Base-by-base conservation (phyloP, 2,329 filamentous ascomycete species). In the Pyrenophora teres region DNA sequence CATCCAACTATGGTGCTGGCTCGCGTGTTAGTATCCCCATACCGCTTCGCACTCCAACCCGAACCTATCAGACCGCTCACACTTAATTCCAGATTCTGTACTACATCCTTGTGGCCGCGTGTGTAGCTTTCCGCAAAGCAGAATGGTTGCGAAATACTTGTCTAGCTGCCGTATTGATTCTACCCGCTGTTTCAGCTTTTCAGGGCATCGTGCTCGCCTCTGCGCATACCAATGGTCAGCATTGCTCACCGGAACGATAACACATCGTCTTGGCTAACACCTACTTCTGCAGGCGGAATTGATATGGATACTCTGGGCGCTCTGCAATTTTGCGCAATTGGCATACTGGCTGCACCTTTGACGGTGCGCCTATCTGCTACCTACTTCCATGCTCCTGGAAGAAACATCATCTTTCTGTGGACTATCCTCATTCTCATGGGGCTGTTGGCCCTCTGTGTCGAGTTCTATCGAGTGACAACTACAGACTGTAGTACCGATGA, bases 261-360 rank as follows among this genome's bases (percentile, higher is more conserved):
- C 33, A 48, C 50, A 56, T 45, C 37, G 25, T 16, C 54, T 30
- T 37, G 36, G 45, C 37, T 53, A 61, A 51, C 60, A 48, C 18
- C 40, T 46, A 33, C 23, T 27, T 27, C 31, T 47, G 49, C 52
- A 87, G 85, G 75, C 44, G 85, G 83, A 12, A 80, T 87, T 12
- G 86, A 88, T 61, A 83, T 89, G 80, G 86, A 89, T 59, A 76
- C 88, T 3, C 89, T 82, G 50, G 86, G 86, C 1, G 84, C 85
- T 7, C 87, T 88, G 55, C 86, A 89, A 57, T 67, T 88, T 0
- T 88, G 86, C 52, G 79, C 85, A 0, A 85, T 89, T 32, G 86
- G 84, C 10, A 84, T 88, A 13, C 60, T 89, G 3, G 83, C 84
- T 1, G 86, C 83, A 3, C 86, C 86, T 0, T 77, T 85, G 0